These are phyloP conservation scores for Calamus simplicifolius DNA, from an alignment of 176 grass and related monocot species.

Conservation along the genomic window DNA sequence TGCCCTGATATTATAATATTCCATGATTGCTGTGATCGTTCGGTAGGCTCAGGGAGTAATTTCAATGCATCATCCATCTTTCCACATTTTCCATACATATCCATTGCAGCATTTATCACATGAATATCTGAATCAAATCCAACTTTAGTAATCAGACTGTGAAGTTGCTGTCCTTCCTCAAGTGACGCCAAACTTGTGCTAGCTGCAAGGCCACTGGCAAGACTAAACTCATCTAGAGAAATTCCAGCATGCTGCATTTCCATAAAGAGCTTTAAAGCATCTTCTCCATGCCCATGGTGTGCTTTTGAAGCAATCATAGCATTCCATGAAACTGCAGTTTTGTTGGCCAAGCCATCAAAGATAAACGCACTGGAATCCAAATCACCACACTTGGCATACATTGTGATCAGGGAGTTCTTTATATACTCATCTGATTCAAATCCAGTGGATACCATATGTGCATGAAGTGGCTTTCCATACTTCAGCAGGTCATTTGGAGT, in stretches of 20 bases:
- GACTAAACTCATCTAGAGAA: conserved; percentile 50
- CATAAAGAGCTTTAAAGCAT: conserved; percentile 61
- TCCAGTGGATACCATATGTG: conserved; percentile 44
- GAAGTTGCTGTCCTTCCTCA: conserved; percentile 90
- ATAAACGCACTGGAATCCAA: conserved; percentile 55
- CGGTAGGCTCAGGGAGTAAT: conserved; percentile 41
- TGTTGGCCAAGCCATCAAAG: conserved; percentile 42
- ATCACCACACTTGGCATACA: conserved; percentile 80
- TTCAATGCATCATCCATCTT: conserved; percentile 68
- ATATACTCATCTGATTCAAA: conserved; percentile 61
- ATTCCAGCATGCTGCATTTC: conserved; percentile 48
- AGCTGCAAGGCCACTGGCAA: conserved; percentile 66
- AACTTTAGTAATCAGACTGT: conserved; percentile 56
- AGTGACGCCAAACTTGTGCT: conserved; percentile 65
- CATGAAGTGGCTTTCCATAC: conserved; percentile 58
- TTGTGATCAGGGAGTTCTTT: conserved; percentile 74
- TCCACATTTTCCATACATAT: conserved; percentile 91
- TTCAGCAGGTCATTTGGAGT: conserved; percentile 30
- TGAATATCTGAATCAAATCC: conserved; percentile 49
- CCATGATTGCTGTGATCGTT: conserved; percentile 59
- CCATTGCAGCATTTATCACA: conserved; percentile 72
- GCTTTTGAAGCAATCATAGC: conserved; percentile 64
- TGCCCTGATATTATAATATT: conserved; percentile 83
- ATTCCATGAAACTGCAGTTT: conserved; percentile 64
- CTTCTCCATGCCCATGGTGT: conserved; percentile 61